Evolutionary conservation across 306 rosid genomes (phyloP).

Genomic region (Ceratonia siliqua): DNA sequence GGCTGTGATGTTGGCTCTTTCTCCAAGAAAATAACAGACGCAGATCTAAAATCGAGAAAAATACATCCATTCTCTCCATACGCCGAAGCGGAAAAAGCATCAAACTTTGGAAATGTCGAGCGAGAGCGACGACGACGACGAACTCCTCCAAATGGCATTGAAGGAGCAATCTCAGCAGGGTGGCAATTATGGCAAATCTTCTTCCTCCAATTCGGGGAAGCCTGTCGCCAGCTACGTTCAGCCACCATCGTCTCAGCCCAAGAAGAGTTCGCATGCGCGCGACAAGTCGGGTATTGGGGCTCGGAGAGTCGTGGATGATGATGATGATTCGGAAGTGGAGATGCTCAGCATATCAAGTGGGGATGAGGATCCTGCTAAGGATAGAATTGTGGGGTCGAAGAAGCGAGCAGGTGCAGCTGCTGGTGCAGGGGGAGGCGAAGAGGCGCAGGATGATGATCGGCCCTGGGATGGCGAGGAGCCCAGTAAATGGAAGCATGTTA

Average conservation of each 20-base stretch:
- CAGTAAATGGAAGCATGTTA: conserved; percentile 80
- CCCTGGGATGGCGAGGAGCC: conserved; percentile 97
- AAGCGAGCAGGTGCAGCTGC: conserved; percentile 40
- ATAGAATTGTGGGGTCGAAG: conserved; percentile 38
- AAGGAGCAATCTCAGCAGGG: conserved; percentile 88
- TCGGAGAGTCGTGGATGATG: conserved; percentile 62
- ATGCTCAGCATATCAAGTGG: conserved; percentile 99
- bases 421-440: conserved; percentile 30
- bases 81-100: neutral
- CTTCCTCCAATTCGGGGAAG: conserved; percentile 52
- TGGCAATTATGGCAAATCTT: conserved; percentile 61
- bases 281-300: conserved; percentile 27
- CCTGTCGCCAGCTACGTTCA: conserved; percentile 95
- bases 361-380: conserved; percentile 68
- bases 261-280: no score
- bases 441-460: conserved; percentile 56
- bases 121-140: conserved; percentile 93
- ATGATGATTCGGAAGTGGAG: conserved; percentile 94
- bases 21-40: neutral
- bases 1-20: neutral
- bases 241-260: conserved; percentile 56
- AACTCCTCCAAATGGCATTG: conserved; percentile 92
- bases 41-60: neutral
- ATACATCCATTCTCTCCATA: neutral
- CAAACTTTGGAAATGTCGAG: conserved; percentile 60